Percentiles rank a stretch among this genome's conserved stretches.
These are phyloP conservation scores for Mycena epipterygia DNA, from an alignment of 768 basidiomycete species.

Conservation along the genomic window DNA sequence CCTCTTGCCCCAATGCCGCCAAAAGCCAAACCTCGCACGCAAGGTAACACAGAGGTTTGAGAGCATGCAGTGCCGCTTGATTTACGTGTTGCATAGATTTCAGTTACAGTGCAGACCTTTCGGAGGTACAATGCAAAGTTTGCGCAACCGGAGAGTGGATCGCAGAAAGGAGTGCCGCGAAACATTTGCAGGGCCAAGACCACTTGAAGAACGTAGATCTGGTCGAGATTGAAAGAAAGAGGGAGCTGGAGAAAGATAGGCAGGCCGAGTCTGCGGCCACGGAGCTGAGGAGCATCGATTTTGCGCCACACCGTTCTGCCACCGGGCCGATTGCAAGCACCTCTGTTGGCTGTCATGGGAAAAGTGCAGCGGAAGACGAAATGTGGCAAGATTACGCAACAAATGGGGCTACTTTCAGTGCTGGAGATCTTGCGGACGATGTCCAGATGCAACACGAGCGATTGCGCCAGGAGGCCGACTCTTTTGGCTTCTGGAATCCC, in stretches of 20 bases:
- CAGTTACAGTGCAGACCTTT: background rate
- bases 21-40: background rate
- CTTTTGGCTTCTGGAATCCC: conserved; percentile 18
- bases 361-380: background rate
- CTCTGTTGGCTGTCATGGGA: background rate
- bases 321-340: background rate
- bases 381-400: conserved; percentile 3
- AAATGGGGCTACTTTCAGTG: conserved; percentile 12
- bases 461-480: background rate
- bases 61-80: background rate
- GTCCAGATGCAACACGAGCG: no score
- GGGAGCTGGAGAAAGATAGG: background rate
- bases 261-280: background rate
- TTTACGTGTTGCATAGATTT: background rate
- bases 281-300: background rate
- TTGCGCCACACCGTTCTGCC: background rate
- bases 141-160: background rate
- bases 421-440: conserved; percentile 1
- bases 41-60: background rate
- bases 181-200: background rate
- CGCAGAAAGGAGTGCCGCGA: background rate
- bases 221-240: background rate
- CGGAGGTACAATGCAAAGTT: background rate
- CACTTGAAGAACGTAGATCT: background rate
- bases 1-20: background rate